phyloP scores from a whole-genome alignment of 805 yeast genomes.

The Spathaspora gorwiae region DNA sequence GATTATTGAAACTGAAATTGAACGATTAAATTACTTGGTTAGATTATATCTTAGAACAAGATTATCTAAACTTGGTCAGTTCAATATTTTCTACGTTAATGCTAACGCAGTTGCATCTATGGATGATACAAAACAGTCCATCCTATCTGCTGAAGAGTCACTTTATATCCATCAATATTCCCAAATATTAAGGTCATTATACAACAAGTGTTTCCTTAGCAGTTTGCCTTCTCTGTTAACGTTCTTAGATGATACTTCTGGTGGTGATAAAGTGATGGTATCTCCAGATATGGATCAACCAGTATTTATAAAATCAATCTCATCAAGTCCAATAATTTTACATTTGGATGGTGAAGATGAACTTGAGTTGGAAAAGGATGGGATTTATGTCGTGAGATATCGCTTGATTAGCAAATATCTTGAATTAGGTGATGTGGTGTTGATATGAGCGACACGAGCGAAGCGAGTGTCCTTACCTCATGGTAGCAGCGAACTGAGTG shows the following conservation, averaged over 20 bases:
- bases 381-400: slow-evolving; percentile 74
- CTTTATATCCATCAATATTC: slow-evolving; percentile 68
- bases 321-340: slow-evolving; percentile 22
- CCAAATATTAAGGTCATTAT: slow-evolving; percentile 57
- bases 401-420: slow-evolving; percentile 32
- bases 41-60: slow-evolving; percentile 79
- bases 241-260: slow-evolving; percentile 67
- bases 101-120: slow-evolving; percentile 15
- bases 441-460: slow-evolving; percentile 19
- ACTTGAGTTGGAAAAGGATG: slow-evolving; percentile 54
- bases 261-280: slow-evolving; percentile 65
- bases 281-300: slow-evolving; percentile 72
- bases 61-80: slow-evolving; percentile 68
- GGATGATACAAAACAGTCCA: slow-evolving; percentile 2
- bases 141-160: slow-evolving; percentile 56
- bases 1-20: slow-evolving; percentile 87
- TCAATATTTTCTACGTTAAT: slow-evolving; percentile 54
- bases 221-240: slow-evolving; percentile 67
- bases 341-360: slow-evolving; percentile 32
- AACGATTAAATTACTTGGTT: slow-evolving; percentile 76
- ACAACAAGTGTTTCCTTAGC: slow-evolving; percentile 61
- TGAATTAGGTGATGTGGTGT: slow-evolving; percentile 33
- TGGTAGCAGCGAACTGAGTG: no score
- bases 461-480: no score
- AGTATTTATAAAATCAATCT: slow-evolving; percentile 62